These are phyloP conservation scores for Glarea lozoyensis DNA, from an alignment of 495 filamentous ascomycete genomes.

Conservation along the genomic window DNA sequence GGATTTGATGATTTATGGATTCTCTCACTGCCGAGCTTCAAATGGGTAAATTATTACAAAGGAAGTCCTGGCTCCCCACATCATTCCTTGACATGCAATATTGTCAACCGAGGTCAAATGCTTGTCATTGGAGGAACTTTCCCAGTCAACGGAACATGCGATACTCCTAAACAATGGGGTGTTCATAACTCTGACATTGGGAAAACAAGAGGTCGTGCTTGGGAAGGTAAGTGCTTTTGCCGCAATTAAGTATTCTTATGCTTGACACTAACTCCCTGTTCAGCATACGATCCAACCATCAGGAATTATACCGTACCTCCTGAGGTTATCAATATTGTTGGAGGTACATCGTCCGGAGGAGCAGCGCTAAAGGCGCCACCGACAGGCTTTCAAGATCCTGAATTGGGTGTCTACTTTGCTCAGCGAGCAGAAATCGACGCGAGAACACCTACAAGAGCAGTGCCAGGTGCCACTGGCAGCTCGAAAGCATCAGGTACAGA, in stretches of 20 bases:
- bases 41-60: conserved; percentile 43
- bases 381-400: conserved; percentile 14
- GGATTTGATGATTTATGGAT: conserved; percentile 51
- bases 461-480: conserved; percentile 5
- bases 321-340: conserved; percentile 30
- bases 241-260: no score
- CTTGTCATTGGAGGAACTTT: conserved; percentile 38
- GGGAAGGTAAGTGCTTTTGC: no score
- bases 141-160: conserved; percentile 21
- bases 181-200: conserved; percentile 38
- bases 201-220: conserved; percentile 27
- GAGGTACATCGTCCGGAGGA: conserved; percentile 29
- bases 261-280: no score
- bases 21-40: conserved; percentile 46
- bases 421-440: conserved; percentile 9
- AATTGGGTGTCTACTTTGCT: conserved; percentile 14
- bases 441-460: conserved; percentile 13
- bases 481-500: not conserved
- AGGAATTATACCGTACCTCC: conserved; percentile 34
- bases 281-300: conserved; percentile 27
- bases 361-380: conserved; percentile 27
- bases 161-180: conserved; percentile 26
- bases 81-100: conserved; percentile 40
- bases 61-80: conserved; percentile 29
- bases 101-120: conserved; percentile 36